A percentile compares a stretch with the other conserved stretches of the same genome.
phyloP scores from a whole-genome alignment of 495 filamentous ascomycete species.

The Bombardia bombarda region DNA sequence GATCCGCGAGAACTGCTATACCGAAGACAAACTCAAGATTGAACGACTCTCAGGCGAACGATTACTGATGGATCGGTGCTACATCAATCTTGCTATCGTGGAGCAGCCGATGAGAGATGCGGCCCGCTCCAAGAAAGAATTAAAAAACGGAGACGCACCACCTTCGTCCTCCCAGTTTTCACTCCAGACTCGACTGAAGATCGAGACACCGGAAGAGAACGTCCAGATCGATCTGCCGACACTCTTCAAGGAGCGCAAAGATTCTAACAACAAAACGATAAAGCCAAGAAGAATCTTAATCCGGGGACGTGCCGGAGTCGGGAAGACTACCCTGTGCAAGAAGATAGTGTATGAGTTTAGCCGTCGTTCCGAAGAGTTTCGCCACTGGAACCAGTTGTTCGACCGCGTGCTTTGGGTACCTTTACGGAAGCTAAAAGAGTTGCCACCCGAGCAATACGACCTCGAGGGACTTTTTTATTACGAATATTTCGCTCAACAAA shows the following conservation, averaged over 20 bases:
- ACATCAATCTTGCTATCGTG: slow-evolving; percentile 25
- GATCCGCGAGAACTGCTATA: slow-evolving; percentile 16
- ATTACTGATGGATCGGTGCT: slow-evolving; percentile 27
- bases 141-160: background rate
- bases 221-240: slow-evolving; percentile 15
- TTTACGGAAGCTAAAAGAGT: slow-evolving; percentile 17
- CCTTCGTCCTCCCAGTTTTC: slow-evolving; percentile 19
- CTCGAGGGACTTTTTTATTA: slow-evolving; percentile 17
- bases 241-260: slow-evolving; percentile 22
- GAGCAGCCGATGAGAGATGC: slow-evolving; percentile 6
- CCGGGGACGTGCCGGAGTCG: slow-evolving; percentile 33
- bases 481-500: slow-evolving; percentile 15
- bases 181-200: slow-evolving; percentile 18
- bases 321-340: slow-evolving; percentile 41
- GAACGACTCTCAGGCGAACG: slow-evolving; percentile 26
- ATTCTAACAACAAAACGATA: slow-evolving; percentile 7
- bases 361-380: slow-evolving; percentile 3
- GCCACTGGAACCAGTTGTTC: slow-evolving; percentile 20
- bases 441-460: slow-evolving; percentile 3
- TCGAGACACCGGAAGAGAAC: slow-evolving; percentile 11
- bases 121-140: slow-evolving; percentile 3
- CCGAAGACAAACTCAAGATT: slow-evolving; percentile 19
- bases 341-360: slow-evolving; percentile 32
- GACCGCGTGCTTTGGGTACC: slow-evolving; percentile 34
- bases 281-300: slow-evolving; percentile 30